Percentiles rank a stretch among this genome's conserved stretches.
phyloP scores from a whole-genome alignment of 805 yeast genomes.

The Ogataea kodamae region DNA sequence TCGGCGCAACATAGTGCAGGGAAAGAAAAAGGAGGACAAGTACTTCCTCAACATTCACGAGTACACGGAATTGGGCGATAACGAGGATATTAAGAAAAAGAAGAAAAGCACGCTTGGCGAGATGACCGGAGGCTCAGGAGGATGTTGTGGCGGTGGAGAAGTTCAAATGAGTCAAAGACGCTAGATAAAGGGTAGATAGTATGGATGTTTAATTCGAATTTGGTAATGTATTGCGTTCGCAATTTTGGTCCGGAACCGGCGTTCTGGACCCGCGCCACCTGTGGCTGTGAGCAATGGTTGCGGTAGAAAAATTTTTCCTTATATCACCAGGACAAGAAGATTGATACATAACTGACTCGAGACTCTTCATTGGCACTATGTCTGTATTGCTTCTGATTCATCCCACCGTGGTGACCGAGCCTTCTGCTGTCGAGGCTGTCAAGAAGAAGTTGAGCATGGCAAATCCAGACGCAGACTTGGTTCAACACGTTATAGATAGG shows the following conservation, averaged over 20 bases:
- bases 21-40: constrained; percentile 41
- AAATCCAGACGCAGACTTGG: constrained; percentile 32
- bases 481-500: constrained; percentile 57
- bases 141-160: constrained; percentile 55
- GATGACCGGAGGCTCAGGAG: constrained; percentile 43
- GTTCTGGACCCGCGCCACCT: constrained; percentile 4
- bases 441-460: constrained; percentile 33
- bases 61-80: constrained; percentile 87
- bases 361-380: constrained; percentile 5
- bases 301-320: constrained; percentile 8
- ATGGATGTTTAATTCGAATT: constrained; percentile 3
- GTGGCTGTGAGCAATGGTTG: constrained; percentile 6
- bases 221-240: constrained; percentile 9
- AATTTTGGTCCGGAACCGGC: constrained; percentile 3
- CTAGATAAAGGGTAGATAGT: too few relatives aligned
- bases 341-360: constrained; percentile 1
- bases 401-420: constrained; percentile 63
- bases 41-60: constrained; percentile 67
- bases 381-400: constrained; percentile 50
- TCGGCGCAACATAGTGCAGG: constrained; percentile 83
- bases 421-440: constrained; percentile 39
- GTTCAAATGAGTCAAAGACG: constrained; percentile 30
- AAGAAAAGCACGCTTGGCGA: constrained; percentile 29
- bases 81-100: constrained; percentile 65
- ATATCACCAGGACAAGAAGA: constrained; percentile 3